Evolutionary conservation across 2,329 filamentous ascomycete genomes (phyloP).

Genomic region (Diaporthe aspalathi): DNA sequence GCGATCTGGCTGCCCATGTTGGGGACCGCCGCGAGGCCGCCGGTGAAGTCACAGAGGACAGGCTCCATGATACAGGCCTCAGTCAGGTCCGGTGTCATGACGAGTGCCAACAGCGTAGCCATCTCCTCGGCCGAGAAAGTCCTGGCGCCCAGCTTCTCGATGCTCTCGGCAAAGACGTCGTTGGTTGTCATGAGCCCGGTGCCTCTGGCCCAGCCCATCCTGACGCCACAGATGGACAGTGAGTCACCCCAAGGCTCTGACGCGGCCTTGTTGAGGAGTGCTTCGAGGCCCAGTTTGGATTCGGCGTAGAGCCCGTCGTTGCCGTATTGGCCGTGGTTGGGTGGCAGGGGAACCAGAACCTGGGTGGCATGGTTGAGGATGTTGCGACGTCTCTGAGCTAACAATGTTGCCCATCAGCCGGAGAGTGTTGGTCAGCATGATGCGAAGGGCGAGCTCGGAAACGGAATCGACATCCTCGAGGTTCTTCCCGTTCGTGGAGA

Average conservation of each 20-base stretch:
- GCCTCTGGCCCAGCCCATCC: conserved; percentile 48
- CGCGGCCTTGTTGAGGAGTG: conserved; percentile 43
- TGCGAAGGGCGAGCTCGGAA: neutral
- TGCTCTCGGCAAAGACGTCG: conserved; percentile 52
- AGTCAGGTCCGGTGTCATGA: conserved; percentile 46
- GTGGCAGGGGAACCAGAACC: conserved; percentile 51
- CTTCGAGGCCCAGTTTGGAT: conserved; percentile 49
- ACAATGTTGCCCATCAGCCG: conserved; percentile 2
- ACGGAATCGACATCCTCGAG: neutral
- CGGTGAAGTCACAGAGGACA: conserved; percentile 53
- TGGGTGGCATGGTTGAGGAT: conserved; percentile 43
- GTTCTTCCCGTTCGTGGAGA: conserved; percentile 4
- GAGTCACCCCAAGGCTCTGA: conserved; percentile 48
- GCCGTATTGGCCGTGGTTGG: conserved; percentile 53
- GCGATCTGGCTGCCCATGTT: conserved; percentile 44
- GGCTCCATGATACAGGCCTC: conserved; percentile 49
- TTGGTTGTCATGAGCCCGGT: conserved; percentile 52
- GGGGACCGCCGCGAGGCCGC: conserved; percentile 48
- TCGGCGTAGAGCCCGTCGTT: conserved; percentile 53
- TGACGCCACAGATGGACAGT: conserved; percentile 49
- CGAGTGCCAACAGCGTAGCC: conserved; percentile 52
- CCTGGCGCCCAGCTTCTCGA: conserved; percentile 50
- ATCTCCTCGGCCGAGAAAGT: conserved; percentile 56
- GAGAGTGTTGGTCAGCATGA: conserved; percentile 10
- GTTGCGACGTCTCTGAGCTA: neutral